Base-by-base conservation (phyloP, 2,329 filamentous ascomycete species). In the Dactylellina leptospora region DNA sequence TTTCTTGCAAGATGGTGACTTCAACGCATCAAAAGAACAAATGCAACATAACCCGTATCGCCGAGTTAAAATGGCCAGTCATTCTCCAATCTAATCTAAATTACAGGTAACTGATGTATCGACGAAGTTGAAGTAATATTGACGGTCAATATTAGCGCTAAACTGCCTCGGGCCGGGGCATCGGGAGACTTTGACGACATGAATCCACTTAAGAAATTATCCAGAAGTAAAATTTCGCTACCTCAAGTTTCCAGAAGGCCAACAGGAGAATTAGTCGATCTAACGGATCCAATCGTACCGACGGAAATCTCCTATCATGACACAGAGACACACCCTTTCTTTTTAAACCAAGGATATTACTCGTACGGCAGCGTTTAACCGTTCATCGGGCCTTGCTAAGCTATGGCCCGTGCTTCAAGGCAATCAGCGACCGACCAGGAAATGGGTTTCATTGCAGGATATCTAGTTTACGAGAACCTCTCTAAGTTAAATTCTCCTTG, bases 261-360 rank as follows among this genome's bases (percentile, higher is more conserved):
- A n/a, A n/a, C n/a, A n/a, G n/a, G n/a, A n/a, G n/a, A 47, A 47
- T 22, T 9, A 22, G 6, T 16, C n/a, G 6, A 16, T 50, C 56
- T 42, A 25, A 42, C 59, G 59, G 59, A 40, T 63, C 59, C 38
- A 63, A 36, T 63, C 48, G n/a, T 9, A 22, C 59, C 59, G 59
- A 63, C 45, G 47, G 4, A 33, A 10, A 10, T 30, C 6, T 22
- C 22, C n/a, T 16, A 22, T 27, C 1, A 23, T 4, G 16, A 30
- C 30, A 11, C 22, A 16, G 25, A 33, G 38, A 20, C 45, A 51
- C 56, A 16, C 50, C 40, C 28, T 51, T 44, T 40, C 28, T 13
- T 47, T 22, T 3, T 27, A 10, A 48, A 1, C 16, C 6, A 16
- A 5, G 20, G 22, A 20, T 63, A 38, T 38, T 55, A 63, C 55